A percentile compares a stretch with the other conserved stretches of the same genome.
Evolutionary conservation across 2,329 filamentous ascomycete genomes (phyloP).

Genomic region (Hypocrella siamensis): DNA sequence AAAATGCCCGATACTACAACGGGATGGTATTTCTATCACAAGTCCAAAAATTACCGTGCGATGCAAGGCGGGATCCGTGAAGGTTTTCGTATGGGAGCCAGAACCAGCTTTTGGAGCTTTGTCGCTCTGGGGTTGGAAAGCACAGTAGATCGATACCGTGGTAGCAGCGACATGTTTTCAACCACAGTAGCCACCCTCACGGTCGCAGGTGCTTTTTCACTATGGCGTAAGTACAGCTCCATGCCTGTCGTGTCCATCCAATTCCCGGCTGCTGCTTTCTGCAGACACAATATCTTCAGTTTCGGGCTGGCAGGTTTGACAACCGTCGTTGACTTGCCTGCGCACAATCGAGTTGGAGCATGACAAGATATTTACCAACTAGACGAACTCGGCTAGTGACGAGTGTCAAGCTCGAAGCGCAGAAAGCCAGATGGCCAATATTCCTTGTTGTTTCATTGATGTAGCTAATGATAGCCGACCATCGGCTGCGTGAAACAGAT

Average conservation of each 20-base stretch:
- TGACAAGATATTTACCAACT: too few relatives aligned
- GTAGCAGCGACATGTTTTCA: slow-evolving; percentile 59
- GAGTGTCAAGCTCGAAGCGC: too few relatives aligned
- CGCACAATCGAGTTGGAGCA: too few relatives aligned
- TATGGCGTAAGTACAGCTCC: slow-evolving; percentile 50
- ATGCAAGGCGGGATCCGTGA: slow-evolving; percentile 65
- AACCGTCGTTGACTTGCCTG: too few relatives aligned
- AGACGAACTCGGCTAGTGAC: too few relatives aligned
- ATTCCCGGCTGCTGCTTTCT: too few relatives aligned
- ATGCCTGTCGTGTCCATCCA: too few relatives aligned
- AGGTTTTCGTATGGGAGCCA: slow-evolving; percentile 58
- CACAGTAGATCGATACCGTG: slow-evolving; percentile 50
- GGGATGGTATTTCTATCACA: slow-evolving; percentile 98
- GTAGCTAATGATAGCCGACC: slow-evolving; percentile 13
- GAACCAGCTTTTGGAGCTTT: slow-evolving; percentile 56
- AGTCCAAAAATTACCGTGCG: slow-evolving; percentile 87
- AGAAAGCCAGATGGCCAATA: too few relatives aligned
- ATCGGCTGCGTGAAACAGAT: slow-evolving; percentile 34
- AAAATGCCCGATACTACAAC: slow-evolving; percentile 67
- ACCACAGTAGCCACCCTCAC: slow-evolving; percentile 72
- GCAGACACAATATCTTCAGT: too few relatives aligned
- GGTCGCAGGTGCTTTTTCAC: slow-evolving; percentile 73
- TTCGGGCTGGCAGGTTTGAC: too few relatives aligned
- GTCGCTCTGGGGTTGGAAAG: slow-evolving; percentile 74
- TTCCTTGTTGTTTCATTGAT: neutral